Evolutionary conservation across 768 basidiomycete species (phyloP).

Genomic region (Ramaria rubella): DNA sequence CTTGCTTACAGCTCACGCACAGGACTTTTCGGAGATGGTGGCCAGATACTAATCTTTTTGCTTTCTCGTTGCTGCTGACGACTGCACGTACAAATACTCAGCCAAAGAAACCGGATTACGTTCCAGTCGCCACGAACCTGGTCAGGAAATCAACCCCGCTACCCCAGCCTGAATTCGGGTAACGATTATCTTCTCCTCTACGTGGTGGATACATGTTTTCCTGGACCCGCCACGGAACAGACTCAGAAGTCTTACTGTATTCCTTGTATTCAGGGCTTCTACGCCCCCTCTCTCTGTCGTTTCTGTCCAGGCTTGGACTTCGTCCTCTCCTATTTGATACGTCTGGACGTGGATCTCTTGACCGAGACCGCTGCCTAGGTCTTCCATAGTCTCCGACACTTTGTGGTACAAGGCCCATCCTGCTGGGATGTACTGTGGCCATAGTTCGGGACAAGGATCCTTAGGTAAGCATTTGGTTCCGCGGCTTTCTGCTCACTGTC

Average conservation of each 20-base stretch:
- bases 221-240: conserved; percentile 38
- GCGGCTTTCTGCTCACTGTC: too few species aligned
- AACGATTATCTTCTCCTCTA: conserved; percentile 24
- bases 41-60: conserved; percentile 65
- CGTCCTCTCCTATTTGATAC: not conserved
- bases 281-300: not conserved
- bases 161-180: conserved; percentile 28
- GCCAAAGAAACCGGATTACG: not conserved
- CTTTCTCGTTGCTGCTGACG: conserved; percentile 63
- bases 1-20: conserved; percentile 49
- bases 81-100: conserved; percentile 30
- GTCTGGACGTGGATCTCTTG: not conserved
- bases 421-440: conserved; percentile 72
- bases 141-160: conserved; percentile 57
- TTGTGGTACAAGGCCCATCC: conserved; percentile 58
- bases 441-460: too few species aligned
- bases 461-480: too few species aligned
- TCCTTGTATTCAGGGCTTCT: conserved; percentile 9
- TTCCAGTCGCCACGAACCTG: conserved; percentile 39
- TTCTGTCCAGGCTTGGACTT: not conserved
- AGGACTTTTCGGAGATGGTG: conserved; percentile 68
- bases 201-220: conserved; percentile 54
- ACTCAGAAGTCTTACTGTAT: not conserved
- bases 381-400: conserved; percentile 12
- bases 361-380: not conserved